Conservation (phyloP, 768 basidiomycete species). For the Cyathus striatus region DNA sequence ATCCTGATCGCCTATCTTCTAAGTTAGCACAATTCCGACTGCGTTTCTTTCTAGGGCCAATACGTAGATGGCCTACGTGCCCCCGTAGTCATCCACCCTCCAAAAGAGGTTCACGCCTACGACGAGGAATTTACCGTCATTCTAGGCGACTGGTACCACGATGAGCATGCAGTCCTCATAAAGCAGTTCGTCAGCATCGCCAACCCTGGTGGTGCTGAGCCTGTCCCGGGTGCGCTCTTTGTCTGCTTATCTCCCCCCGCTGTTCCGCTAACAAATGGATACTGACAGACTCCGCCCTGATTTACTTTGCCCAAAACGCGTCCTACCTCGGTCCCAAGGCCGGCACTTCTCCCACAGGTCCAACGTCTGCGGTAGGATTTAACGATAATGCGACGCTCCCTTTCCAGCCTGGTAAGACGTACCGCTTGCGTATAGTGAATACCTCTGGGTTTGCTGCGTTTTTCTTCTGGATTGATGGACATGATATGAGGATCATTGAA, state of each 20-base stretch:
- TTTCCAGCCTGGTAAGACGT: constrained; percentile 85
- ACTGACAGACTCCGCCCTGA: constrained; percentile 61
- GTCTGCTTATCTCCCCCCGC: background rate
- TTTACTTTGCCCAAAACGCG: constrained; percentile 79
- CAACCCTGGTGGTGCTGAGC: constrained; percentile 85
- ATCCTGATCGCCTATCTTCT: too few species aligned
- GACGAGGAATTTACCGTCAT: constrained; percentile 89
- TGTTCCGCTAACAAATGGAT: background rate
- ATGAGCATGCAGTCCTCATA: constrained; percentile 59
- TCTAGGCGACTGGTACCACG: constrained; percentile 91
- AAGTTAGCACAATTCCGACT: background rate
- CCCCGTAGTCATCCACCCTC: constrained; percentile 73
- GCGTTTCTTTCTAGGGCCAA: constrained; percentile 51
- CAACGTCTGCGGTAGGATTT: constrained; percentile 65
- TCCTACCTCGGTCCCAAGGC: constrained; percentile 61
- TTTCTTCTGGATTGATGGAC: constrained; percentile 88
- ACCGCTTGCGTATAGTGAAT: constrained; percentile 86
- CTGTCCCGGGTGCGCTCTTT: constrained; percentile 62
- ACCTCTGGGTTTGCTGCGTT: constrained; percentile 70
- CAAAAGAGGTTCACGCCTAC: constrained; percentile 63
- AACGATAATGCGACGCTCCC: constrained; percentile 83
- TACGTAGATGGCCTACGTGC: constrained; percentile 93
- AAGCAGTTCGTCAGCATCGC: constrained; percentile 61
- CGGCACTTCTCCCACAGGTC: constrained; percentile 43
- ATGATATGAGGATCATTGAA: constrained; percentile 81